Conservation (phyloP, 257 asterid species). For the Perilla frutescens region DNA sequence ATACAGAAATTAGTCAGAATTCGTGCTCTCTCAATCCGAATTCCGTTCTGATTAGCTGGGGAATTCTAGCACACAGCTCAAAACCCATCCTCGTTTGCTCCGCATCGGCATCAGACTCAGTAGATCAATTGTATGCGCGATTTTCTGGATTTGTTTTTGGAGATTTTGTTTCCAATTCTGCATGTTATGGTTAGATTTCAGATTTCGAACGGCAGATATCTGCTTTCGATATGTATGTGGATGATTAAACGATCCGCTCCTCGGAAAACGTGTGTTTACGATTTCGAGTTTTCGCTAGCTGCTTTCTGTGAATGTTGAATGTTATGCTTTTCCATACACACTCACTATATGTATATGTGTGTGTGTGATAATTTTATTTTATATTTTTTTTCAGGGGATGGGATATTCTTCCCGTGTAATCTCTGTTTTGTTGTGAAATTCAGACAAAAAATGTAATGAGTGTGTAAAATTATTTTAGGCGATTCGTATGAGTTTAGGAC, state of each 20-base stretch:
- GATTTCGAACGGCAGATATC: background rate
- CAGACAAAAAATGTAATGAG: background rate
- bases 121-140: constrained; percentile 17
- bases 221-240: constrained; percentile 21
- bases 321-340: background rate
- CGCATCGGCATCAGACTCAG: constrained; percentile 1
- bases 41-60: constrained; percentile 16
- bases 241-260: background rate
- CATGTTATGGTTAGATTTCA: constrained; percentile 28
- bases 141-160: constrained; percentile 10
- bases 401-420: background rate
- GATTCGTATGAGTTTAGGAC: background rate
- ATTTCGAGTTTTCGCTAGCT: background rate
- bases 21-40: constrained; percentile 3
- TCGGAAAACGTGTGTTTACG: background rate
- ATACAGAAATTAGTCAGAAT: constrained; percentile 24
- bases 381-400: background rate
- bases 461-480: constrained; percentile 11
- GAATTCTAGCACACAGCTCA: background rate
- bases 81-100: constrained; percentile 15
- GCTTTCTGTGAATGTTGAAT: constrained; percentile 7
- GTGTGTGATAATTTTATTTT: background rate
- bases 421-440: constrained; percentile 18
- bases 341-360: background rate
- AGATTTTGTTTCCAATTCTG: constrained; percentile 24